A percentile compares a stretch with the other conserved stretches of the same genome.
phyloP scores from a whole-genome alignment of 1,284 basidiomycete species.

The Sparassis latifolia region DNA sequence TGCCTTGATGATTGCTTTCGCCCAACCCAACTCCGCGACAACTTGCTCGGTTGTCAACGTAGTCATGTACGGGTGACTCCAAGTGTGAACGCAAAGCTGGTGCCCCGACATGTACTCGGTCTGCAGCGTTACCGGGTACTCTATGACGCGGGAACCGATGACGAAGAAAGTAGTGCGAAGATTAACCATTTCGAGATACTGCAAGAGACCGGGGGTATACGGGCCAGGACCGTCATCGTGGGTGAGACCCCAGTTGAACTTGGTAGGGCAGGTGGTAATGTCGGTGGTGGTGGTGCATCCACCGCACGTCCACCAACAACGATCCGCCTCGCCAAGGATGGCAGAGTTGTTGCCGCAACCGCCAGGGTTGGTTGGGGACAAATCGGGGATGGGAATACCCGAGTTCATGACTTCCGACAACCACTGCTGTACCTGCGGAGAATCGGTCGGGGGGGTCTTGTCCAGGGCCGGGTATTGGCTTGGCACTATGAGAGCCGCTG shows the following conservation, averaged over 20 bases:
- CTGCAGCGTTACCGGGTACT: conserved; percentile 56
- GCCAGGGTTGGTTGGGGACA: conserved; percentile 42
- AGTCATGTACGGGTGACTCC: conserved; percentile 64
- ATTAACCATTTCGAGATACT: conserved; percentile 59
- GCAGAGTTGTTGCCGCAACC: conserved; percentile 60
- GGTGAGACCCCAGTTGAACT: conserved; percentile 65
- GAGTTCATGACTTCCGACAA: conserved; percentile 51
- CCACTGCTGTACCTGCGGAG: conserved; percentile 68
- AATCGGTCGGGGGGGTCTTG: conserved; percentile 58
- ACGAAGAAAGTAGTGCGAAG: conserved; percentile 85
- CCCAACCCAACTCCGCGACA: conserved; percentile 87
- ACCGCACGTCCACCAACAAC: conserved; percentile 88
- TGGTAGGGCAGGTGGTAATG: conserved; percentile 66
- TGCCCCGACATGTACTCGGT: conserved; percentile 68
- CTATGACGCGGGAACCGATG: conserved; percentile 74
- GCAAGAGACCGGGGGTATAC: conserved; percentile 72
- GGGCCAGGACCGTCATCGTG: conserved; percentile 78
- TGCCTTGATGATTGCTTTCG: conserved; percentile 79
- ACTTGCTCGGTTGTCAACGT: conserved; percentile 78
- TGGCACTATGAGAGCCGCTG: conserved; percentile 14
- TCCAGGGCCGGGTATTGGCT: conserved; percentile 70
- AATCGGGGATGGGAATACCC: conserved; percentile 49
- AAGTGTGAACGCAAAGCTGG: conserved; percentile 66
- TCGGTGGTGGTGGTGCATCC: conserved; percentile 67
- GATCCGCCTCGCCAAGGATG: conserved; percentile 44